Base-by-base conservation (phyloP, 192 early-diverging fungal genomes). In the Phycomyces nitens region DNA sequence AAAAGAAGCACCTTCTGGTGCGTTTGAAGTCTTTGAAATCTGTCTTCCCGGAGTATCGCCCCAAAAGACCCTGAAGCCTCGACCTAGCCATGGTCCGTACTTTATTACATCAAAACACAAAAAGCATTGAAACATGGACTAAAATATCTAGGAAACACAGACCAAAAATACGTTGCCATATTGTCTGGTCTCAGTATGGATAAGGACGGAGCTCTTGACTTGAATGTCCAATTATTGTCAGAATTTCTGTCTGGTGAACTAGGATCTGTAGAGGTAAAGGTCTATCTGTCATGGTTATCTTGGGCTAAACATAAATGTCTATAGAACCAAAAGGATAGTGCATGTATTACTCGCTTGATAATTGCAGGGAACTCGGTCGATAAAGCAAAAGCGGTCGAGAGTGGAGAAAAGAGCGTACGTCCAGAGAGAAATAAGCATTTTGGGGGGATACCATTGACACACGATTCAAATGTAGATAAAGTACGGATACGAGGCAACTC, bases 1-100 rank as follows among this genome's bases (percentile, higher is more conserved):
- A 9, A 72, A 65, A 39, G 93, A 97, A 76, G 89, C 83, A 50
- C 52, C 75, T 6, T 68, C 71, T 22, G 94, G 94, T 41, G 81
- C 87, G 24, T 98, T 98, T 72, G 88, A 95, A 58, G 92, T 92
- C 3, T 63, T 82, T 5, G 94, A 96, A 60, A 60, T 94, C 34
- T 94, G 90, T 72, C 92, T 82, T 74, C 82, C 94, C 3, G 81
- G 82, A 6, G 67, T 88, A 52, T 71, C 82, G 0, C 75, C 80
- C 21, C 92, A 92, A 67, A 57, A 63, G 12, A 60, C 65, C 18
- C 54, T 68, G 29, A 34, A 34, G 26, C 44, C 64, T 21, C 39
- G n/a, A 24, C 57, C 72, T 53, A 65, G 75, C 23, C 72, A 64
- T 58, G 78, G 77, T 80, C 64, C 52, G 21, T 40, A 1, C 16